Conservation (phyloP, 169 alveolate genomes). For the Plasmodium falciparum region DNA sequence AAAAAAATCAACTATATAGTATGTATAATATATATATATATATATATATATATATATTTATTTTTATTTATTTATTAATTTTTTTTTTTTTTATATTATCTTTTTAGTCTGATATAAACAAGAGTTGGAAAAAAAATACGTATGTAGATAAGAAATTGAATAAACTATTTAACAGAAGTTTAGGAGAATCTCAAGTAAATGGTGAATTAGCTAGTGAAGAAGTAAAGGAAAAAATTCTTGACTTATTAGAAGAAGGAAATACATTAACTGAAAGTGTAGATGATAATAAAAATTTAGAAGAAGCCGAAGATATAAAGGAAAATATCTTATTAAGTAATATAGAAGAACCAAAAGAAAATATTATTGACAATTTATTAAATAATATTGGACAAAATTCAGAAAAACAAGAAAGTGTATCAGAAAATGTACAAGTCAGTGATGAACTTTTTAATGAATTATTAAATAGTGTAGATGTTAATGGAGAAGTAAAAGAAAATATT, state of each 20-base stretch:
- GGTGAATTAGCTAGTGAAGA: not conserved
- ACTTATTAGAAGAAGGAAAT: constrained; percentile 17
- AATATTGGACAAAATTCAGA: not conserved
- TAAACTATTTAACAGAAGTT: not conserved
- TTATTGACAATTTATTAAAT: not conserved
- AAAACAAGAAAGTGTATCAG: constrained; percentile 4
- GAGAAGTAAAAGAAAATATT: not conserved
- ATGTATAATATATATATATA: not conserved
- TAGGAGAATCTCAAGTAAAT: not conserved
- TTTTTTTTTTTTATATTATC: not conserved
- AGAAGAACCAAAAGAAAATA: constrained; percentile 10
- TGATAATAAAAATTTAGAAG: constrained; percentile 7
- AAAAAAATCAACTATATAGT: too few relatives aligned
- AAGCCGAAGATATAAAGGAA: not conserved
- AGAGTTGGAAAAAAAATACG: not conserved
- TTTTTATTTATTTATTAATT: not conserved
- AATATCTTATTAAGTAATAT: not conserved
- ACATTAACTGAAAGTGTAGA: not conserved
- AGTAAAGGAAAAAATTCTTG: constrained; percentile 16
- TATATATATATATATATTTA: not conserved
- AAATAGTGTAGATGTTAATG: not conserved
- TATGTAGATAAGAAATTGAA: not conserved
- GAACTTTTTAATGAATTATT: not conserved
- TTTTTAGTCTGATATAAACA: not conserved
- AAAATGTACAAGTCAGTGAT: not conserved